A percentile compares a stretch with the other conserved stretches of the same genome.
These are phyloP conservation scores for Neocallimastix lanati DNA, from an alignment of 192 early-diverging fungal species.

Conservation along the genomic window DNA sequence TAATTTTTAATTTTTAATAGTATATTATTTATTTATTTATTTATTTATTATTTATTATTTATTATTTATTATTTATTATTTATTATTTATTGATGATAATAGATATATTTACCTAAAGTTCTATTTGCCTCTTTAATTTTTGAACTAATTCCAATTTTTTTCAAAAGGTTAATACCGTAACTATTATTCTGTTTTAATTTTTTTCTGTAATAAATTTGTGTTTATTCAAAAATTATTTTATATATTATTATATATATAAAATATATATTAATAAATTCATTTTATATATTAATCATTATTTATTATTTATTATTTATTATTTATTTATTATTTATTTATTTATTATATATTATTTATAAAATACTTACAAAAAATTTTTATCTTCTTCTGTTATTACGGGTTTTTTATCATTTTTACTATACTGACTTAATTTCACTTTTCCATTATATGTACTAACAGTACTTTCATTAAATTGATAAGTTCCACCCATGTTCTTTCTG, in stretches of 20 bases:
- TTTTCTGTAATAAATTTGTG: not conserved
- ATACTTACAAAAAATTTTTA: not conserved
- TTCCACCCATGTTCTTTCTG: not conserved
- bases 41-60: too few species aligned
- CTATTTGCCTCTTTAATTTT: not conserved
- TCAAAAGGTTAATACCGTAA: not conserved
- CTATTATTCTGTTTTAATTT: not conserved
- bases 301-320: too few species aligned
- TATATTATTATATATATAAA: too few species aligned
- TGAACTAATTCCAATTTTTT: not conserved
- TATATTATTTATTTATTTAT: too few species aligned
- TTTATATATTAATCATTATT: too few species aligned
- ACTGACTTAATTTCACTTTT: not conserved
- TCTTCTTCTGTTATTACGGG: not conserved
- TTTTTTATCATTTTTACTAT: not conserved
- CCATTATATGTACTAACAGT: not conserved
- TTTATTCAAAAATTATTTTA: too few species aligned
- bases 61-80: too few species aligned
- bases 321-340: too few species aligned
- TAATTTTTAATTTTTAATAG: too few species aligned
- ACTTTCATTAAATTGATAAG: not conserved
- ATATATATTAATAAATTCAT: too few species aligned
- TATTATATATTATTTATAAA: too few species aligned
- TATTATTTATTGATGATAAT: too few species aligned
- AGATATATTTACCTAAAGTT: not conserved